Conservation (phyloP, 495 filamentous ascomycete genomes). For the Amorphotheca resinae region DNA sequence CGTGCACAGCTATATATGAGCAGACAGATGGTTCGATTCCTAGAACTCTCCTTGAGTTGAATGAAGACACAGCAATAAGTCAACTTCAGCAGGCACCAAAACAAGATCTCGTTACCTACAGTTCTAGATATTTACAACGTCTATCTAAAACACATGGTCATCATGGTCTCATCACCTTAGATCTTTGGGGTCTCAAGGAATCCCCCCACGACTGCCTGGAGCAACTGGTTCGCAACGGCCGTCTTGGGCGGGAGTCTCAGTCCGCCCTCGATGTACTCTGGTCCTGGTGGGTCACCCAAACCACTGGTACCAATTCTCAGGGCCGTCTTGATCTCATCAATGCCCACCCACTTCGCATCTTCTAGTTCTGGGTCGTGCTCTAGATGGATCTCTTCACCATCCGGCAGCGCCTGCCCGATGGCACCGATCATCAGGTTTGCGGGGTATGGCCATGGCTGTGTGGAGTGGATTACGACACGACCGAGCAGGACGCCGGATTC, state of each 20-base stretch:
- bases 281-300: constrained; percentile 48
- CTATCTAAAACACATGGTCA: too few relatives aligned
- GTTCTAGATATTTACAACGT: too few relatives aligned
- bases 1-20: too few relatives aligned
- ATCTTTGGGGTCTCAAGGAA: constrained; percentile 17
- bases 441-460: constrained; percentile 85
- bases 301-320: constrained; percentile 47
- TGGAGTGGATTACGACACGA: constrained; percentile 80
- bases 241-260: constrained; percentile 62
- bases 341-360: constrained; percentile 71
- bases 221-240: constrained; percentile 70
- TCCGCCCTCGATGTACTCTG: constrained; percentile 59
- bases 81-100: too few relatives aligned
- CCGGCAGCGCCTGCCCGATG: constrained; percentile 69
- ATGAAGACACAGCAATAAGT: too few relatives aligned
- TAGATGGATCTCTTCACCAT: constrained; percentile 69
- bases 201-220: constrained; percentile 34
- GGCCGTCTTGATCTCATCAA: constrained; percentile 58
- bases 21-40: too few relatives aligned
- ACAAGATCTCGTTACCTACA: too few relatives aligned
- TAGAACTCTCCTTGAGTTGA: too few relatives aligned
- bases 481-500: constrained; percentile 78
- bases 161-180: neutral
- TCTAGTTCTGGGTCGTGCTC: constrained; percentile 86
- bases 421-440: constrained; percentile 87